A percentile compares a stretch with the other conserved stretches of the same genome.
These are phyloP conservation scores for Didymella keratinophila DNA, from an alignment of 2,329 filamentous ascomycete species.

Conservation along the genomic window DNA sequence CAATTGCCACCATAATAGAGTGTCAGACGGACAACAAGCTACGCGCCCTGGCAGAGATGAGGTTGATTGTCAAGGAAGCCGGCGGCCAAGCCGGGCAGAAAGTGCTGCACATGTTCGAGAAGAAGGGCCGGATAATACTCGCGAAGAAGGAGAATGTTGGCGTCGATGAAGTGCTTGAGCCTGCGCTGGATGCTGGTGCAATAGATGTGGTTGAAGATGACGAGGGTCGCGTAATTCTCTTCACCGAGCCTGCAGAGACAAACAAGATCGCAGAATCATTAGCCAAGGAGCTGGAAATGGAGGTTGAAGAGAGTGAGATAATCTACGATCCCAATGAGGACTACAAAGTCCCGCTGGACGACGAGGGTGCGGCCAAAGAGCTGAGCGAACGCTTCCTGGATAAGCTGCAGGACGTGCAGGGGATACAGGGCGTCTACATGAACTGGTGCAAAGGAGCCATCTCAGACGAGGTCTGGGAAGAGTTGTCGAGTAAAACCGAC, in stretches of 20 bases:
- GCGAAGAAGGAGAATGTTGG: slow-evolving; percentile 63
- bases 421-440: slow-evolving; percentile 80
- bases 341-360: slow-evolving; percentile 71
- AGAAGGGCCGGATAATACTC: slow-evolving; percentile 77
- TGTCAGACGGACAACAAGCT: slow-evolving; percentile 83
- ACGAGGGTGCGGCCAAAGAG: slow-evolving; percentile 61
- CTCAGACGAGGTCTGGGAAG: slow-evolving; percentile 50
- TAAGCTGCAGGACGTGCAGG: slow-evolving; percentile 72
- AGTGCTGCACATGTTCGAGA: slow-evolving; percentile 84
- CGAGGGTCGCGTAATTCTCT: slow-evolving; percentile 75
- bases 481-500: slow-evolving; percentile 48
- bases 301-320: slow-evolving; percentile 78
- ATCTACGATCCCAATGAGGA: slow-evolving; percentile 86
- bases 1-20: slow-evolving; percentile 80
- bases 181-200: slow-evolving; percentile 84
- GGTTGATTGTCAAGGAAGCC: slow-evolving; percentile 72
- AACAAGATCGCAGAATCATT: slow-evolving; percentile 70
- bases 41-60: slow-evolving; percentile 76
- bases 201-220: slow-evolving; percentile 74
- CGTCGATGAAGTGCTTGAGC: slow-evolving; percentile 78
- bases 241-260: slow-evolving; percentile 71
- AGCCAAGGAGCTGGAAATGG: slow-evolving; percentile 68
- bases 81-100: slow-evolving; percentile 72
- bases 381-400: slow-evolving; percentile 66
- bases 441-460: slow-evolving; percentile 63